Conservation (phyloP, 495 filamentous ascomycete species). For the Annulohypoxylon maeteangense region DNA sequence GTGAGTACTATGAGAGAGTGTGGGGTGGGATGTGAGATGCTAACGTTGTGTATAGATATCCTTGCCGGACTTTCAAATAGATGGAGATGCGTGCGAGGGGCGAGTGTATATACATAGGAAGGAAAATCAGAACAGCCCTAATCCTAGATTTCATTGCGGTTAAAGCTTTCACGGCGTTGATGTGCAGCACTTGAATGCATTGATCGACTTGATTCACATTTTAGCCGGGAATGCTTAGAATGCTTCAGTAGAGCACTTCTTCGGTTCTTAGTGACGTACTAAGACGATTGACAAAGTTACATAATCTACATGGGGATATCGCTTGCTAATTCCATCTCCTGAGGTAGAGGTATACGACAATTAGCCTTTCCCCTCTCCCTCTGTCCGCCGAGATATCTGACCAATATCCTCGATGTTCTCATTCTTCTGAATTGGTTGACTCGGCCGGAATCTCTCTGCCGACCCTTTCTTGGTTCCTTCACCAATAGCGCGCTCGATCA, state of each 20-base stretch:
- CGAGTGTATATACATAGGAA: conserved; percentile 41
- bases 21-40: background rate
- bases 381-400: conserved; percentile 28
- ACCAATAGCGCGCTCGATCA: conserved; percentile 78
- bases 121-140: conserved; percentile 16
- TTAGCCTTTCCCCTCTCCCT: conserved; percentile 1
- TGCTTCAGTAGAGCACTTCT: conserved; percentile 1
- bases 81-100: conserved; percentile 28
- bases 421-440: conserved; percentile 34
- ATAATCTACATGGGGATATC: background rate
- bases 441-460: background rate
- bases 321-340: background rate
- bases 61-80: conserved; percentile 61
- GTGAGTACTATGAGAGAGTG: conserved; percentile 59
- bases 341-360: background rate
- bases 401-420: conserved; percentile 49
- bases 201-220: background rate
- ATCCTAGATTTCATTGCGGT: conserved; percentile 41
- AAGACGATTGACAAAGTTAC: background rate
- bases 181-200: background rate
- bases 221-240: background rate
- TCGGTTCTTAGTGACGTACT: background rate
- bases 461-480: conserved; percentile 53
- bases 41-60: conserved; percentile 51
- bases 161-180: background rate